phyloP scores from a whole-genome alignment of 352 stramenopile species.

The Hyphochytrium catenoides region DNA sequence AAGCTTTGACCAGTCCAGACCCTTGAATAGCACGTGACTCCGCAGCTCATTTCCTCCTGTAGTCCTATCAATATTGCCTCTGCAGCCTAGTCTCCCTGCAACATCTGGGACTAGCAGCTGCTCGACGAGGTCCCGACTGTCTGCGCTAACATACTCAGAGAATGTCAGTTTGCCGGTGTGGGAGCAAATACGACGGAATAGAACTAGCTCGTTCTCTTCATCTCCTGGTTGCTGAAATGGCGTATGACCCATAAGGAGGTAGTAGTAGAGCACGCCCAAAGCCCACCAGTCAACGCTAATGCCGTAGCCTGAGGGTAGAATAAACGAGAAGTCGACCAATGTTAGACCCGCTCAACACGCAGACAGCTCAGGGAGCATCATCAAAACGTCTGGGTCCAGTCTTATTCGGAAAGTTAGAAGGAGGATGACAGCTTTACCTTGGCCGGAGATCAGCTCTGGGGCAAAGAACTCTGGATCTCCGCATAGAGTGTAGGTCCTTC shows the following conservation, averaged over 20 bases:
- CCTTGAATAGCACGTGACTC: constrained; percentile 45
- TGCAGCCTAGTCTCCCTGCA: constrained; percentile 28
- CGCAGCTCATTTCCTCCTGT: constrained; percentile 49
- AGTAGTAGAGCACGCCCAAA: constrained; percentile 53
- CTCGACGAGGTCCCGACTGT: constrained; percentile 27
- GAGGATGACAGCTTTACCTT: no score
- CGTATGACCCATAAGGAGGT: constrained; percentile 56
- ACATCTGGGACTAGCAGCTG: constrained; percentile 39
- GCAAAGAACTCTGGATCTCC: constrained; percentile 66
- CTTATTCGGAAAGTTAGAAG: no score
- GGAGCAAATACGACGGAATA: constrained; percentile 19
- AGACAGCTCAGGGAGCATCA: no score
- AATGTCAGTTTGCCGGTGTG: no score
- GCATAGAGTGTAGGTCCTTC: constrained; percentile 59
- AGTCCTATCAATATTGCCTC: constrained; percentile 40
- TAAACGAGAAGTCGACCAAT: no score
- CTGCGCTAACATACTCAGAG: constrained; percentile 24
- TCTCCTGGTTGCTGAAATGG: constrained; percentile 44
- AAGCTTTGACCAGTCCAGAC: constrained; percentile 40
- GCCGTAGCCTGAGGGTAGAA: no score
- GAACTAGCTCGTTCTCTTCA: constrained; percentile 21
- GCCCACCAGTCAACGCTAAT: constrained; percentile 53
- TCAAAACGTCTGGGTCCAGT: no score
- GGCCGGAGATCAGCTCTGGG: constrained; percentile 57
- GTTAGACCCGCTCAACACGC: no score